Evolutionary conservation across 2,329 filamentous ascomycete species (phyloP).

Genomic region (Penicillium vulpinum): DNA sequence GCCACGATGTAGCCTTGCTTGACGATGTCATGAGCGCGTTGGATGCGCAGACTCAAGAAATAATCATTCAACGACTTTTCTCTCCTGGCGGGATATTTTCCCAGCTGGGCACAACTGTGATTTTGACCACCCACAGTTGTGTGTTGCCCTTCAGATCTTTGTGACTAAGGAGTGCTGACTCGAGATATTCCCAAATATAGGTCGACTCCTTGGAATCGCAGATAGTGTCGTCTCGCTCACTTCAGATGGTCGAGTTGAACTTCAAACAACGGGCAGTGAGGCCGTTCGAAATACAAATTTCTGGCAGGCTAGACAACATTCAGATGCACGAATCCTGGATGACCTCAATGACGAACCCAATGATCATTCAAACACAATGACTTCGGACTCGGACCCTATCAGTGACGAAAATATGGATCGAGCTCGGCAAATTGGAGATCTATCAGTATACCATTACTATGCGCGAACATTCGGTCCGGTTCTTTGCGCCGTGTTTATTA

Average conservation of each 20-base stretch:
- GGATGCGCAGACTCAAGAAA: not conserved
- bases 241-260: not conserved
- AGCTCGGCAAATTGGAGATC: not conserved
- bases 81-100: constrained; percentile 1
- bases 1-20: not conserved
- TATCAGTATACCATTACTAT: not conserved
- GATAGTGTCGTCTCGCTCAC: not conserved
- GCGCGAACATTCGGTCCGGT: not conserved
- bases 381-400: not conserved
- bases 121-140: not conserved
- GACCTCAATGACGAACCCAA: not conserved
- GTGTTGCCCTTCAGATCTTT: not conserved
- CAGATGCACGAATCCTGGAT: not conserved
- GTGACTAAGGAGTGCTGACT: not conserved
- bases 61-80: constrained; percentile 1
- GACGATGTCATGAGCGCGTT: not conserved
- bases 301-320: not conserved
- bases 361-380: not conserved
- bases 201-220: not conserved
- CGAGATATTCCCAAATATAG: not conserved
- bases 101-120: not conserved
- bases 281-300: not conserved
- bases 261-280: not conserved
- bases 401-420: not conserved
- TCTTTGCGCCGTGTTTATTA: not conserved